A percentile compares a stretch with the other conserved stretches of the same genome.
phyloP scores from a whole-genome alignment of 1,284 basidiomycete genomes.

The Ustilago nuda region DNA sequence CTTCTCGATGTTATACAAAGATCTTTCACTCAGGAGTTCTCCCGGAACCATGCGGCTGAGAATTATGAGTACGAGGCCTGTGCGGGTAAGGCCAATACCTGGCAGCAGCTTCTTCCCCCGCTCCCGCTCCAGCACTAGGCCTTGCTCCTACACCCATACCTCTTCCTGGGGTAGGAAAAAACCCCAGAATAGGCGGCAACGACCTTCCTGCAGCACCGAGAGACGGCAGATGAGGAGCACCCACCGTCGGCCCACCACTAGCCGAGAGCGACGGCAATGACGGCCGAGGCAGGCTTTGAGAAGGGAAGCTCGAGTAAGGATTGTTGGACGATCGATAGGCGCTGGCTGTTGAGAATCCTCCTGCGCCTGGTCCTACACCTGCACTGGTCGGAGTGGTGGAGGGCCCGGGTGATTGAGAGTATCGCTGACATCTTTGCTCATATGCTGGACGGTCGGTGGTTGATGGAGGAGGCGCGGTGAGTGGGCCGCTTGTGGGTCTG shows the following conservation, averaged over 20 bases:
- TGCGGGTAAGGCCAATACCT: slow-evolving; percentile 44
- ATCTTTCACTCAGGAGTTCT: slow-evolving; percentile 17
- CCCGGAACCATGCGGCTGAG: slow-evolving; percentile 7
- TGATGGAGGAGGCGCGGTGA: slow-evolving; percentile 30
- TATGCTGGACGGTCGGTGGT: slow-evolving; percentile 28
- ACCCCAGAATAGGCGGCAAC: slow-evolving; percentile 44
- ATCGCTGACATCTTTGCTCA: slow-evolving; percentile 45
- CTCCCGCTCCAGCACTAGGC: background rate
- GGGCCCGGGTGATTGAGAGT: slow-evolving; percentile 42
- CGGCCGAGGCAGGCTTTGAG: slow-evolving; percentile 45
- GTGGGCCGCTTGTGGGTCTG: slow-evolving; percentile 26
- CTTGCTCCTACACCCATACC: slow-evolving; percentile 15
- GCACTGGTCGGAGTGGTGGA: slow-evolving; percentile 7
- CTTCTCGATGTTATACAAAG: background rate
- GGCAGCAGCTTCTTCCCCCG: slow-evolving; percentile 21
- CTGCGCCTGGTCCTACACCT: slow-evolving; percentile 4
- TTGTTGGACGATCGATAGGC: slow-evolving; percentile 40
- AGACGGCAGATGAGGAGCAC: slow-evolving; percentile 39
- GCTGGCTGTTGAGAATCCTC: slow-evolving; percentile 35
- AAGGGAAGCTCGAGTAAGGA: slow-evolving; percentile 47
- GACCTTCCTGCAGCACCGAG: slow-evolving; percentile 37
- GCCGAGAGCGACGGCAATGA: slow-evolving; percentile 39
- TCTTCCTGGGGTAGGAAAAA: slow-evolving; percentile 36
- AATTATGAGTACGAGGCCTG: slow-evolving; percentile 30
- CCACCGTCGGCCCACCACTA: slow-evolving; percentile 20